A percentile compares a stretch with the other conserved stretches of the same genome.
These are phyloP conservation scores for Umbilicaria muhlenbergii DNA, from an alignment of 495 filamentous ascomycete species.

Conservation along the genomic window DNA sequence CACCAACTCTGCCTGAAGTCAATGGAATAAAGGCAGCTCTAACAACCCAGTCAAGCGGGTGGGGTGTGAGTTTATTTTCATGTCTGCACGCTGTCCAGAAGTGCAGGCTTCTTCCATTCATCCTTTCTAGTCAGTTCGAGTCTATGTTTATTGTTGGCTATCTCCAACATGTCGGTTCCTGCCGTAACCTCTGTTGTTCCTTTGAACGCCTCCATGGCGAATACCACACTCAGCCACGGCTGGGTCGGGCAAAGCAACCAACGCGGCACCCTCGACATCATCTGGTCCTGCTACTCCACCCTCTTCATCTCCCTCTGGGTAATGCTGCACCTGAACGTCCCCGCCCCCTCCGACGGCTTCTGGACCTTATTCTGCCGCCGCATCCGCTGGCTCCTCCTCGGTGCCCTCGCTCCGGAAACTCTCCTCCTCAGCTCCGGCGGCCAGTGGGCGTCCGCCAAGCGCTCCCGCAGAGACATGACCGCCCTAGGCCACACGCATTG, in stretches of 20 bases:
- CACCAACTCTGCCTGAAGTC: too few species aligned
- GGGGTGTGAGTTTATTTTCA: too few species aligned
- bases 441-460: constrained; percentile 12
- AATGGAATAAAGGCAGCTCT: too few species aligned
- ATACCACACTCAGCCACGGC: background rate
- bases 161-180: too few species aligned
- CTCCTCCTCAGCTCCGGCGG: constrained; percentile 9
- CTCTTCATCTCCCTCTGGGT: constrained; percentile 16
- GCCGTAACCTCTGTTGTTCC: too few species aligned
- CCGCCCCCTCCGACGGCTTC: constrained; percentile 8
- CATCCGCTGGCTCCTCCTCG: constrained; percentile 15
- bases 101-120: too few species aligned
- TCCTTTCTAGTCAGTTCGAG: too few species aligned
- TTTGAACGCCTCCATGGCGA: too few species aligned
- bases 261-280: constrained; percentile 20
- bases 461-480: constrained; percentile 8
- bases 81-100: too few species aligned
- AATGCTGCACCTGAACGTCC: constrained; percentile 19
- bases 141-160: too few species aligned
- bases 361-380: constrained; percentile 8
- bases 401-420: constrained; percentile 19
- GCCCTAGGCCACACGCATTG: constrained; percentile 12
- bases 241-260: constrained; percentile 12
- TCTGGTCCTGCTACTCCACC: constrained; percentile 17
- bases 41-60: too few species aligned